phyloP scores from a whole-genome alignment of 345 rosid genomes.

The Brassica juncea region DNA sequence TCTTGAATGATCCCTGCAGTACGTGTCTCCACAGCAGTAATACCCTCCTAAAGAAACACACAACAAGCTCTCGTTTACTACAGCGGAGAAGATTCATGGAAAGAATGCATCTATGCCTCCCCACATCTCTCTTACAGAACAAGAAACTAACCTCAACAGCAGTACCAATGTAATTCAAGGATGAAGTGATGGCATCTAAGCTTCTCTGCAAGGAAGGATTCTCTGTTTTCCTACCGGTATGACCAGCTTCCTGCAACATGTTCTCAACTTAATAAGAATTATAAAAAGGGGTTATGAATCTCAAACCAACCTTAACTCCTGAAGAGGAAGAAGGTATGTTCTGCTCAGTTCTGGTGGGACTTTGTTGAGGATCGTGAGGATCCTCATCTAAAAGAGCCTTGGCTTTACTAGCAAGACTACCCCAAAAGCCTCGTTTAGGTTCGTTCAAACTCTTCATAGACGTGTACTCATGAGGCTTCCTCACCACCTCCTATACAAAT shows the following conservation, averaged over 20 bases:
- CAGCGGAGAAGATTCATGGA: not conserved
- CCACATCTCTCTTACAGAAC: not conserved
- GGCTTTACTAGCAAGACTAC: slow-evolving; percentile 84
- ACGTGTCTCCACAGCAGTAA: slow-evolving; percentile 72
- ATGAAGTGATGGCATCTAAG: slow-evolving; percentile 66
- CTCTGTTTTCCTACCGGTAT: slow-evolving; percentile 43
- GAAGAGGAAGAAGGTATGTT: slow-evolving; percentile 32
- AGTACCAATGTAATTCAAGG: slow-evolving; percentile 71
- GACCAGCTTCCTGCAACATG: slow-evolving; percentile 38
- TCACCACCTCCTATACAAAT: slow-evolving; percentile 43
- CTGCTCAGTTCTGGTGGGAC: slow-evolving; percentile 32
- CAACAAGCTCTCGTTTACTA: slow-evolving; percentile 3
- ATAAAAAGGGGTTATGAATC: not conserved
- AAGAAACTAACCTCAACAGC: slow-evolving; percentile 68
- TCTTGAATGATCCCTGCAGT: slow-evolving; percentile 81
- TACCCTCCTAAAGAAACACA: slow-evolving; percentile 63
- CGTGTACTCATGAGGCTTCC: slow-evolving; percentile 44
- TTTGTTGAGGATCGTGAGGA: slow-evolving; percentile 3
- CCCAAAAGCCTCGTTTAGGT: slow-evolving; percentile 84
- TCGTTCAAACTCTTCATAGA: slow-evolving; percentile 53
- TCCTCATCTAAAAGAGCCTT: slow-evolving; percentile 81
- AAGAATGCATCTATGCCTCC: too few species aligned
- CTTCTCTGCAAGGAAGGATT: slow-evolving; percentile 68
- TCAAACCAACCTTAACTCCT: slow-evolving; percentile 36
- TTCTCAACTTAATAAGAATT: slow-evolving; percentile 1